Evolutionary conservation across 371 early-diverging fungal species (phyloP), one percentile per base, ranked within the genome.

Genomic region (Smittium culicis): DNA sequence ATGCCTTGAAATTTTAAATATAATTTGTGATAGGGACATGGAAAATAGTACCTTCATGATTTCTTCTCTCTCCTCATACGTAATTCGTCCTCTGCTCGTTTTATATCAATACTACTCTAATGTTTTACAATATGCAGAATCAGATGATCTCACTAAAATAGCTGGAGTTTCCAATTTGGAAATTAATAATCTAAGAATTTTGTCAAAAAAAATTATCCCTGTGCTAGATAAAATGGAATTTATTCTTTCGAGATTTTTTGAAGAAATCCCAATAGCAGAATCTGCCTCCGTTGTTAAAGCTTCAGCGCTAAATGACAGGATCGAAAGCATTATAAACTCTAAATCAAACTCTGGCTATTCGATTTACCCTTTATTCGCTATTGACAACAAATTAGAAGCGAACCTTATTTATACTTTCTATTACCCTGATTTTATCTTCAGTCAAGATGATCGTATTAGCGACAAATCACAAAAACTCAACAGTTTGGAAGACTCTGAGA

Each of bases 281-380:
- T n/a, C n/a, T n/a, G n/a, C n/a, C n/a, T n/a, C n/a, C n/a, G n/a
- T n/a, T n/a, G n/a, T n/a, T n/a, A n/a, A n/a, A n/a, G n/a, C n/a
- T n/a, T n/a, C n/a, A n/a, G n/a, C n/a, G n/a, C n/a, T n/a, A n/a
- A n/a, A n/a, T n/a, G n/a, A n/a, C n/a, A n/a, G n/a, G n/a, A n/a
- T n/a, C n/a, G n/a, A n/a, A n/a, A n/a, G n/a, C n/a, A n/a, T n/a
- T n/a, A n/a, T n/a, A n/a, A n/a, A n/a, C n/a, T n/a, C n/a, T 45
- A 5, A 45, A 20, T 45, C 60, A 11, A 25, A 59, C 25, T 29
- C 16, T 14, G 60, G 60, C n/a, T n/a, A 31, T 30, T 5, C 5
- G 28, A 33, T 63, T 31, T 63, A 63, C n/a, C 63, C 63, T 24
- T 63, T 63, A 33, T 63, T 63, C 35, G 33, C 35, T n/a, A 34